A percentile compares a stretch with the other conserved stretches of the same genome.
Evolutionary conservation across 352 stramenopile genomes (phyloP).

Genomic region (Pythium myriotylum): DNA sequence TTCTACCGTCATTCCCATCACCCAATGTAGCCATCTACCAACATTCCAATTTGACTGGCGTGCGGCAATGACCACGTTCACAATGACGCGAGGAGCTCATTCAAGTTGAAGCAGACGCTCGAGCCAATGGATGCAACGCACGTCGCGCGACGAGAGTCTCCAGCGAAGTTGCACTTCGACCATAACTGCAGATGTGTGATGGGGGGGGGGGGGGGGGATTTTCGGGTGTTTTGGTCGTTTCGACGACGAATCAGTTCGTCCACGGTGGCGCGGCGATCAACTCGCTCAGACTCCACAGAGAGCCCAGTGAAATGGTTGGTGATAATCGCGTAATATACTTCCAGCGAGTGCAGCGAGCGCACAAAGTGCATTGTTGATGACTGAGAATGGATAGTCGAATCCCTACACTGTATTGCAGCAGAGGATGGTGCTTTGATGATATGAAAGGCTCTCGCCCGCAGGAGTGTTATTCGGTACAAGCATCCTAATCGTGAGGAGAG

Average conservation of each 20-base stretch:
- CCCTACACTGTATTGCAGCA: too few relatives aligned
- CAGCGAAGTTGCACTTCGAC: background rate
- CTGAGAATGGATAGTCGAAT: too few relatives aligned
- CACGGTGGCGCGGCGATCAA: too few relatives aligned
- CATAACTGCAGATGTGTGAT: background rate
- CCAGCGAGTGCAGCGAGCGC: too few relatives aligned
- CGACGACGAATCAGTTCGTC: too few relatives aligned
- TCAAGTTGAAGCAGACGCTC: conserved; percentile 1
- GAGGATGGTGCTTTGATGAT: too few relatives aligned
- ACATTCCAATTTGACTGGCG: conserved; percentile 11
- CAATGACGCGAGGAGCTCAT: background rate
- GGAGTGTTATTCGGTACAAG: background rate
- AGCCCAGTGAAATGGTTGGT: too few relatives aligned
- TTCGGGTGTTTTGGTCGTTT: too few relatives aligned
- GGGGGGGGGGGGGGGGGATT: too few relatives aligned
- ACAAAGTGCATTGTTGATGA: too few relatives aligned
- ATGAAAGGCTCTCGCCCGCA: background rate
- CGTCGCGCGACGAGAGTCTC: conserved; percentile 1
- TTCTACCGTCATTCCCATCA: conserved; percentile 16
- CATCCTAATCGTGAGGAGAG: background rate
- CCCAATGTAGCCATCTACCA: conserved; percentile 20
- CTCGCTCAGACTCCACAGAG: too few relatives aligned
- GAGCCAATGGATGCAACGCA: conserved; percentile 6
- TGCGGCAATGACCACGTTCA: background rate
- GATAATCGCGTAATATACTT: too few relatives aligned